Evolutionary conservation across 441 rosid species (phyloP), one percentile per base, ranked within the genome.

Genomic region (Mallotus japonicus): DNA sequence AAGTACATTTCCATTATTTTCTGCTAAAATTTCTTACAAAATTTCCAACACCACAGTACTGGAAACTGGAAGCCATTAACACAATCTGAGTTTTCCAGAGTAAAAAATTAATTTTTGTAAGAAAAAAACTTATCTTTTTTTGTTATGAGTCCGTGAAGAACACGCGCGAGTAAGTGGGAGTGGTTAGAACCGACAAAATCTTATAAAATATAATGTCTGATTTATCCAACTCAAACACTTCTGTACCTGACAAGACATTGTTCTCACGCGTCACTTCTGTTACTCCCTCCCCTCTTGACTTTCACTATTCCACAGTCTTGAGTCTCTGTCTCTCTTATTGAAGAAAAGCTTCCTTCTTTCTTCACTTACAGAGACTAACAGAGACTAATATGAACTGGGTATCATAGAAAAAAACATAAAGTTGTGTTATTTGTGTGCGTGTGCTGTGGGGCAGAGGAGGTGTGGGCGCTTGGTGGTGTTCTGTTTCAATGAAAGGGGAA

Each of bases 401-500:
- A 63, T 16, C 11, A 37, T 9, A 1, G 44, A 63, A 14, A 40
- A 15, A 11, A 63, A 13, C 24, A 16, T 14, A 50, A 72, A 53
- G 53, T 24, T 60, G 3, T 14, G 56, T 14, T 42, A 16, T 58
- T 70, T 24, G 4, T 13, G 1, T 63, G 16, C 5, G 15, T 40
- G 58, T 75, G 12, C 67, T 49, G 19, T 11, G 49, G 57, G 73
- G 64, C 59, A 51, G 58, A 55, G 19, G 53, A 20, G 65, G 57
- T 72, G 57, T 69, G 53, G 46, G 24, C 14, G 16, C 0, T 32
- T 11, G 42, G 49, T 28, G 53, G 3, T n/a, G 6, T 6, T 6
- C 17, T 65, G 60, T 11, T 62, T 56, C 44, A 51, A 82, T 90
- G 97, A 91, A 91, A 65, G 97, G 92, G 57, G 98, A 91, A 80